Evolutionary conservation across 1,139 yeast genomes (phyloP), one percentile per base, ranked within the genome.

Genomic region (Zygosaccharomyces pseudobailii): DNA sequence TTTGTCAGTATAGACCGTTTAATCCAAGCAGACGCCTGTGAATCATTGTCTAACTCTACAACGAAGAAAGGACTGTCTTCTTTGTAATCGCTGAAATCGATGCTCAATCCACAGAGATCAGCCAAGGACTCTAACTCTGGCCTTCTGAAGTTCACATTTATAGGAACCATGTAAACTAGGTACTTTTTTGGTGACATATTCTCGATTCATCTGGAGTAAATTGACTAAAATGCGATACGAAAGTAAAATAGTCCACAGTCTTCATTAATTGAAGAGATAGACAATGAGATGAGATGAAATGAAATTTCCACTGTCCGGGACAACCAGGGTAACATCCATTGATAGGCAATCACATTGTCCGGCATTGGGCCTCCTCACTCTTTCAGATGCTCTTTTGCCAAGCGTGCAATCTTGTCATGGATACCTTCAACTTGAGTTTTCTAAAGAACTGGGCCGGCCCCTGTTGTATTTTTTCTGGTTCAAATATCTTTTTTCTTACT

Each of bases 101-200:
- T 73, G 22, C 54, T 50, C 5, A 92, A 70, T 13, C 70, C 69
- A 54, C 79, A 69, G 45, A 84, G 65, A 37, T 77, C 80, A 0
- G 97, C 97, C 42, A 92, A 67, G 0, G 97, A 85, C 60, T 85
- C 89, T 36, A 92, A 70, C 66, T 92, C 98, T 0, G 96, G 87
- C 41, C 69, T 66, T 44, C 98, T 75, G 67, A 92, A 92, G 54
- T 78, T 76, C 47, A 86, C 81, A 62, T 87, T 88, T 43, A 84
- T 79, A 66, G 90, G 97, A 5, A 96, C 96, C 63, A 92, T 75
- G 64, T 84, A 80, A 36, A 92, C 73, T 51, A 92, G 68, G 65
- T 88, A 92, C 49, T 76, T 74, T 42, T 58, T 61, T 22, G 36
- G 45, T 42, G 40, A 20, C 25, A 27, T 31, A 36, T 20, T 25